A percentile compares a stretch with the other conserved stretches of the same genome.
Evolutionary conservation across 352 stramenopile species (phyloP).

Genomic region (Phytophthora fragariae): DNA sequence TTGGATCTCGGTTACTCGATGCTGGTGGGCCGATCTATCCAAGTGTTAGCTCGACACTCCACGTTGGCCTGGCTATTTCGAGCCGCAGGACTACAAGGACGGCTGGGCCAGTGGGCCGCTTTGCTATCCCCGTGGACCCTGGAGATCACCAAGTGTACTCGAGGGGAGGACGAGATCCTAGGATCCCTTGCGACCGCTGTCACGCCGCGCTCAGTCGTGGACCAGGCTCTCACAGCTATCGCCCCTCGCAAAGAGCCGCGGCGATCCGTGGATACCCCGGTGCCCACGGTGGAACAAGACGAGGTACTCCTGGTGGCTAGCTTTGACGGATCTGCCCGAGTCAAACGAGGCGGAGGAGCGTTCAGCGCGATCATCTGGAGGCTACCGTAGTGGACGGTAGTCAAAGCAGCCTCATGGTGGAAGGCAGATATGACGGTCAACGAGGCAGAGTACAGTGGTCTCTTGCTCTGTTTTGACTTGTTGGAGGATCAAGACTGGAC

Average conservation of each 20-base stretch:
- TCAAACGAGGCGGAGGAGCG: conserved; percentile 8
- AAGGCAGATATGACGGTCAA: conserved; percentile 20
- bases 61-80: conserved; percentile 14
- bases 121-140: neutral
- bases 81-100: neutral
- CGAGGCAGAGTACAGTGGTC: conserved; percentile 29
- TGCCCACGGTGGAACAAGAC: neutral
- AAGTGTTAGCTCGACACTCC: neutral
- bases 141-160: neutral
- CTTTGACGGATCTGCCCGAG: conserved; percentile 29
- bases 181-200: conserved; percentile 1
- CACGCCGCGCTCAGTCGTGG: conserved; percentile 1
- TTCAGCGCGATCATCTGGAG: conserved; percentile 28
- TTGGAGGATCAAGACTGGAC: neutral
- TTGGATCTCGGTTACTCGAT: neutral
- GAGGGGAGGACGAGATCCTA: conserved; percentile 22
- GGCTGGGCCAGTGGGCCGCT: conserved; percentile 4
- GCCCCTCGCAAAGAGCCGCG: neutral
- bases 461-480: neutral
- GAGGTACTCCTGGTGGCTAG: conserved; percentile 15
- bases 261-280: neutral
- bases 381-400: conserved; percentile 17
- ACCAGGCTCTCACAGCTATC: neutral
- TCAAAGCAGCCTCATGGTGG: neutral
- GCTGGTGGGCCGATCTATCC: neutral